A percentile compares a stretch with the other conserved stretches of the same genome.
Conservation (phyloP, 495 filamentous ascomycete species). For the Daldinia concentrica region DNA sequence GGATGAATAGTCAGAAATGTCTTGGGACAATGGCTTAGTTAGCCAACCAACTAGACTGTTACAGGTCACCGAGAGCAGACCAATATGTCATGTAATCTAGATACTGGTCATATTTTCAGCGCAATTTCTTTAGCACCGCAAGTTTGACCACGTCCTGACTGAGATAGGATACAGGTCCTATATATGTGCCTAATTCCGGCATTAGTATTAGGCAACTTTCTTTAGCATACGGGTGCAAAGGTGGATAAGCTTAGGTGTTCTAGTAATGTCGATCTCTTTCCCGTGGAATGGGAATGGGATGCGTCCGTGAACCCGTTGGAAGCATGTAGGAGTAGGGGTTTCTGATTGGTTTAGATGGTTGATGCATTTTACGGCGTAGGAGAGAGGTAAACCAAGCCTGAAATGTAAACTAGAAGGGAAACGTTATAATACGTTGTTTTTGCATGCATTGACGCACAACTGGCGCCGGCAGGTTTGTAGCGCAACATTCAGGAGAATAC, state of each 20-base stretch:
- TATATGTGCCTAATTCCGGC: not conserved
- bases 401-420: slow-evolving; percentile 31
- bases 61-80: not conserved
- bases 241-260: slow-evolving; percentile 4
- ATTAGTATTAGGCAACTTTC: not conserved
- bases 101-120: slow-evolving; percentile 10
- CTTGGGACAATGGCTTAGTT: not conserved
- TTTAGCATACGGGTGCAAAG: slow-evolving; percentile 1
- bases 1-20: slow-evolving; percentile 12
- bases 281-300: not conserved
- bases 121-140: not conserved
- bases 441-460: slow-evolving; percentile 4
- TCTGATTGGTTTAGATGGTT: slow-evolving; percentile 28
- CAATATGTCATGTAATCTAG: not conserved
- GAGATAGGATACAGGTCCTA: not conserved
- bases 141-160: not conserved
- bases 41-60: not conserved
- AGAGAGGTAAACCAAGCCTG: slow-evolving; percentile 17
- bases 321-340: slow-evolving; percentile 6
- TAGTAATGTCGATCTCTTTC: not conserved
- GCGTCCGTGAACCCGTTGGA: not conserved
- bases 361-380: slow-evolving; percentile 40
- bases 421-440: slow-evolving; percentile 15
- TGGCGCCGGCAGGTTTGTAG: not conserved
- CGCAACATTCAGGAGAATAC: not conserved